Base-by-base conservation (phyloP, 192 early-diverging fungal species). In the Coemansia sp. region DNA sequence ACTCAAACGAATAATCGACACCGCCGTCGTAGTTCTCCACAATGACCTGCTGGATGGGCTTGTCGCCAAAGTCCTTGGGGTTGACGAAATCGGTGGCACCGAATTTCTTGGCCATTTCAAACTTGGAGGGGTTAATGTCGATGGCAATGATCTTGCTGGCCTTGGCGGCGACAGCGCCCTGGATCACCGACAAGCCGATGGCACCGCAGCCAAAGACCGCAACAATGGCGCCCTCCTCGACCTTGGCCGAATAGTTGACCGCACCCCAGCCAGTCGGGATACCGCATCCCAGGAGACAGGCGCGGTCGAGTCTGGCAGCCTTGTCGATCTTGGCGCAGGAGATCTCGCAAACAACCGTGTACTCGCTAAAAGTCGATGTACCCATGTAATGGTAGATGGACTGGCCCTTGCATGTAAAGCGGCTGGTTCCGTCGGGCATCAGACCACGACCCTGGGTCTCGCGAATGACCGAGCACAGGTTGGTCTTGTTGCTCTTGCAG, bases 241-340 rank as follows among this genome's bases (percentile, higher is more conserved):
- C 88, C 72, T 94, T 91, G 40, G 92, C 95, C 6, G 95, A 94
- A 59, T 88, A 89, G 35, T 90, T 84, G 40, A 89, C 94, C 24
- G 95, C 95, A 25, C 95, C 95, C 71, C 90, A 98, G 23, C 93
- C 95, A 17, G 95, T 98, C 18, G 95, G 94, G 30, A 98, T 85
- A 26, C 94, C 95, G 60, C 95, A 98, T 14, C 95, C 95, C 36
- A 98, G 80, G 26, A 98, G 78, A 60, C 92, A 94, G 46, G 92
- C 77, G 50, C 87, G 89, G 53, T 96, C 87, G 22, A 95, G 68
- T 10, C 85, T 80, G 20, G 93, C 93, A 14, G 61, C 64, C 26
- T 85, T 67, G 51, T 86, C 79, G 5, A 98, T 82, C 58, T 94
- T 95, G 39, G 92, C 95, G 41, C 93, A 72, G 4, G 93, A 92